A percentile compares a stretch with the other conserved stretches of the same genome.
Evolutionary conservation across 2,329 filamentous ascomycete genomes (phyloP).

Genomic region (Emmonsiellopsis sp.): DNA sequence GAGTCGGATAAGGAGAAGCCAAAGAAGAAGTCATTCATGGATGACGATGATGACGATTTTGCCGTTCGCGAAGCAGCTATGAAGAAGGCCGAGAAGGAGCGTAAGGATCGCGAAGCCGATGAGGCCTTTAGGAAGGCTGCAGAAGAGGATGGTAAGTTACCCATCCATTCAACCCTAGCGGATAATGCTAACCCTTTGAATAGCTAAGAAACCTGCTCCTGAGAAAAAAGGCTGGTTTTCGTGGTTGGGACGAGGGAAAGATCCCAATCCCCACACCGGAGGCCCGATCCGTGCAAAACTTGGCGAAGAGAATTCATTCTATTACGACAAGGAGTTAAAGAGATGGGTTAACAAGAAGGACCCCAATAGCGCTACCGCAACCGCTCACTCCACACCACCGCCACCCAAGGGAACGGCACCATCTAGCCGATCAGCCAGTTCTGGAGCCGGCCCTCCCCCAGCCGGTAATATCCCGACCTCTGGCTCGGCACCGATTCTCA

Average conservation of each 20-base stretch:
- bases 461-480: conserved; percentile 5
- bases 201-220: conserved; percentile 27
- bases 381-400: conserved; percentile 60
- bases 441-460: conserved; percentile 42
- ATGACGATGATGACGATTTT: conserved; percentile 66
- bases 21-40: conserved; percentile 71
- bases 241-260: conserved; percentile 67
- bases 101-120: conserved; percentile 69
- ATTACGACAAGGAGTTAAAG: conserved; percentile 91
- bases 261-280: conserved; percentile 49
- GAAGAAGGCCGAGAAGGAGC: conserved; percentile 51
- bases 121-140: conserved; percentile 80
- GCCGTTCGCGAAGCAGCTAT: conserved; percentile 43
- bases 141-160: conserved; percentile 50
- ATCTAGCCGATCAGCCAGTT: conserved; percentile 44
- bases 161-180: neutral
- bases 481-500: conserved; percentile 7
- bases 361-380: conserved; percentile 51
- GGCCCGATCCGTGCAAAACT: conserved; percentile 81
- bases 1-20: conserved; percentile 45
- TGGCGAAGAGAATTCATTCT: conserved; percentile 85
- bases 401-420: conserved; percentile 56
- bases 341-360: conserved; percentile 98
- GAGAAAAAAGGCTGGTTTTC: conserved; percentile 61
- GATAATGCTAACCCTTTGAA: conserved; percentile 35